Base-by-base conservation (phyloP, 176 grass and related monocot species). In the Tuctoria greenei region DNA sequence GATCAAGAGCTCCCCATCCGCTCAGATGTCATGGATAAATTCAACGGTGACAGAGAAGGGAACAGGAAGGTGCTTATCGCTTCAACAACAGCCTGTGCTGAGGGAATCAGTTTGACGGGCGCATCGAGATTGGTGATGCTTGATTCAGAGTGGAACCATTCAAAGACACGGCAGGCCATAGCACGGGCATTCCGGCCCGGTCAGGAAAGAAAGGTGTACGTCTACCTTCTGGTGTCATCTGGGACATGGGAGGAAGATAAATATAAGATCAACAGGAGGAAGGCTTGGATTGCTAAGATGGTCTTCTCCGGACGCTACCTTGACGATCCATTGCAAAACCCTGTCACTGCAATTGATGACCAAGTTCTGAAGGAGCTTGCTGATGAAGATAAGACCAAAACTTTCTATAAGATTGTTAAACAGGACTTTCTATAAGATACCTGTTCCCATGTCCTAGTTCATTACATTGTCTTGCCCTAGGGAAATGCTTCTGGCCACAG, bases 71-170 rank as follows among this genome's bases (percentile, higher is more conserved):
- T 93, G 12, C 79, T 97, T 27, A 75, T 97, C 24, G 95, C 95
- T 59, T 97, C 95, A 14, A 97, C 91, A 8, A 97, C 89, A 31
- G 95, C 95, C 2, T 93, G 95, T 69, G 94, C 94, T 5, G 94
- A 97, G 67, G 91, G 94, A 10, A 97, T 97, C 66, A 93, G 84
- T 73, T 82, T 97, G 75, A 97, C 95, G 0, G 95, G 91, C 8
- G 95, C 95, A 18, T 97, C 94, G 0, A 97, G 94, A 21, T 27
- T 93, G 65, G 88, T 97, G 17, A 84, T 97, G 88, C 75, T 97
- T 37, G 94, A 97, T 74, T 97, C 94, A 12, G 94, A 97, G 31
- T 97, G 94, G 94, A 97, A 97, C 70, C 94, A 90, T 67, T 91
- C 94, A 0, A 97, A 93, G 66, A 97, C 94, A 5, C 93, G 80